phyloP scores from a whole-genome alignment of 169 alveolate species.

The Eimeria falciformis region DNA sequence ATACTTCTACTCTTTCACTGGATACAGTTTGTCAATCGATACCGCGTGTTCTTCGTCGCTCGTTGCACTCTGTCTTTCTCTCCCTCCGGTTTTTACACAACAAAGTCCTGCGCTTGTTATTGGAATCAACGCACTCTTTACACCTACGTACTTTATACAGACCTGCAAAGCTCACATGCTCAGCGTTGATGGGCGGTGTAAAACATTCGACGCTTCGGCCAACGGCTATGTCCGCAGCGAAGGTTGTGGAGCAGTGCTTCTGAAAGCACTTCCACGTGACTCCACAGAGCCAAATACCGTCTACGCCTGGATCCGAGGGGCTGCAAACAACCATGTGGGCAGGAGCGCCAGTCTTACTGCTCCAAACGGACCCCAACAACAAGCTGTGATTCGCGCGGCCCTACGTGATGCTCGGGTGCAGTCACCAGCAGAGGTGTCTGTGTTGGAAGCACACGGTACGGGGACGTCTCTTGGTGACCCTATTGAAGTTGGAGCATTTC shows the following conservation, averaged over 20 bases:
- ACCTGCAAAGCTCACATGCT: conserved; percentile 82
- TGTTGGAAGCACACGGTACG: conserved; percentile 84
- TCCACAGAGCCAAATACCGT: conserved; percentile 10
- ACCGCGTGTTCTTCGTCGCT: conserved; percentile 82
- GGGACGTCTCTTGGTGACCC: conserved; percentile 87
- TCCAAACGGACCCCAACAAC: conserved; percentile 85
- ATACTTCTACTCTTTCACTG: conserved; percentile 78
- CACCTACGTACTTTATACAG: conserved; percentile 77
- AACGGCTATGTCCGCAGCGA: conserved; percentile 85
- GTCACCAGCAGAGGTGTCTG: conserved; percentile 47
- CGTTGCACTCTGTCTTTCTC: conserved; percentile 77
- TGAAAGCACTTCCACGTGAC: conserved; percentile 39
- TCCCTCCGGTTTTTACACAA: not conserved
- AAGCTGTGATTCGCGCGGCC: conserved; percentile 78
- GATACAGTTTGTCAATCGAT: conserved; percentile 80
- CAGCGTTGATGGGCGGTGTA: conserved; percentile 80
- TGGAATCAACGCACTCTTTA: conserved; percentile 77
- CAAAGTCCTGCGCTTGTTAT: conserved; percentile 78
- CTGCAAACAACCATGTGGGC: conserved; percentile 84
- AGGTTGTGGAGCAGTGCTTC: conserved; percentile 83
- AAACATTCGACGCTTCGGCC: conserved; percentile 84
- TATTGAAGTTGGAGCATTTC: conserved; percentile 82
- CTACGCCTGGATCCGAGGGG: conserved; percentile 79
- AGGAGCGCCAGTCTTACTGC: conserved; percentile 84
- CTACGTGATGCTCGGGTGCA: conserved; percentile 56